phyloP scores from a whole-genome alignment of 1,284 basidiomycete genomes.

The Ganoderma multipileum region DNA sequence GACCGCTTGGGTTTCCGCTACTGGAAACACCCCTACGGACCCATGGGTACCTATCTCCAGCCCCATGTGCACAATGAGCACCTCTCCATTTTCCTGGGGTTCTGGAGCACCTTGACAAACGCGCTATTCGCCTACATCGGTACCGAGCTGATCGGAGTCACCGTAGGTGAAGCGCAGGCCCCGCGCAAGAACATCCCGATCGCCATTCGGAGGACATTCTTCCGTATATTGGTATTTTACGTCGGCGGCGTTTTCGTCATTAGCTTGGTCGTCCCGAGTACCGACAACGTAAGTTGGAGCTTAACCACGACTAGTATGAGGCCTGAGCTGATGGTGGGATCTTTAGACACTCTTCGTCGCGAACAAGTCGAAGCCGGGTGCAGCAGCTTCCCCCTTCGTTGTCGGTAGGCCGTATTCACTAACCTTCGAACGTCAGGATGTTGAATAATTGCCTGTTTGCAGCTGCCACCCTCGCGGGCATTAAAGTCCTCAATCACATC shows the following conservation, averaged over 20 bases:
- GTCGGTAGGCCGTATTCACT: constrained; percentile 57
- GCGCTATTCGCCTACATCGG: constrained; percentile 67
- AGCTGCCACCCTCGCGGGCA: constrained; percentile 57
- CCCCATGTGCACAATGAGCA: constrained; percentile 52
- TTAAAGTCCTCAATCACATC: constrained; percentile 67
- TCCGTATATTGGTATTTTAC: constrained; percentile 76
- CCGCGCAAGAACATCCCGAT: constrained; percentile 65
- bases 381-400: constrained; percentile 82
- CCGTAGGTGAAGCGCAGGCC: constrained; percentile 54
- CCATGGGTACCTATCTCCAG: constrained; percentile 47
- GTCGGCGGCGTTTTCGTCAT: constrained; percentile 73
- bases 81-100: constrained; percentile 62
- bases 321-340: background rate
- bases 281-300: constrained; percentile 31
- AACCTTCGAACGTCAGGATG: constrained; percentile 34
- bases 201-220: constrained; percentile 61
- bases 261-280: constrained; percentile 61
- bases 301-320: background rate
- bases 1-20: constrained; percentile 62
- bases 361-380: constrained; percentile 64
- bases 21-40: constrained; percentile 52
- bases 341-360: constrained; percentile 58
- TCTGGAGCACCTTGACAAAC: constrained; percentile 59
- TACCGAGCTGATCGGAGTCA: constrained; percentile 58
- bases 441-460: constrained; percentile 37